Evolutionary conservation across 345 rosid genomes (phyloP), one percentile per base, ranked within the genome.

Genomic region (Camelina hispida): DNA sequence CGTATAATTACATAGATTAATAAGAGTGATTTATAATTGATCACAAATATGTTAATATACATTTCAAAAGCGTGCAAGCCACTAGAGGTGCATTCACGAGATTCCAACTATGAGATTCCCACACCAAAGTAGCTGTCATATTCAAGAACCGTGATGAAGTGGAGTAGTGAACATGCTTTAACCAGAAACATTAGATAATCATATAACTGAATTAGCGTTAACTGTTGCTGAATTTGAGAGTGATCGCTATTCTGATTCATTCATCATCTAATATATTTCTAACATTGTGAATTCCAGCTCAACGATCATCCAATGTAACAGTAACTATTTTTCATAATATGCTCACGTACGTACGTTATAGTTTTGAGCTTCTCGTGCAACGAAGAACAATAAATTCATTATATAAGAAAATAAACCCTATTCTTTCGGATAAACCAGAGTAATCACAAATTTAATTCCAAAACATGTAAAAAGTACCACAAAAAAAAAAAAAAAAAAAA

Each of bases 111-210:
- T 51, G 68, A 77, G 70, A 65, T 66, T 72, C 85, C 77, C 83
- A 48, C 60, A 15, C 23, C 67, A 81, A 43, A 74, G 51, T 73
- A 64, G 84, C 85, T 87, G 87, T 73, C 89, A 20, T 38, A 51
- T 66, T 9, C 34, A 62, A 63, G 53, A 69, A 35, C 38, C 47
- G 13, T 14, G 15, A 62, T 22, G 43, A 62, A 54, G 23, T 46
- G 62, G 4, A 30, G 16, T 34, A 25, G 22, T 22, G 15, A 69
- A 34, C 50, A 66, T 50, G 20, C 18, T 44, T 35, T 57, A 23
- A 48, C 34, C 15, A 59, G 60, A 23, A 48, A 46, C 52, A 37
- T 57, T 16, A 37, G 67, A 51, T 35, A 11, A 7, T 32, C 9
- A 43, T 20, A 32, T n/a, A 50, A 23, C 65, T 25, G 11, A 38